phyloP scores from a whole-genome alignment of 2,329 filamentous ascomycete genomes.

The Penicillium sp. region DNA sequence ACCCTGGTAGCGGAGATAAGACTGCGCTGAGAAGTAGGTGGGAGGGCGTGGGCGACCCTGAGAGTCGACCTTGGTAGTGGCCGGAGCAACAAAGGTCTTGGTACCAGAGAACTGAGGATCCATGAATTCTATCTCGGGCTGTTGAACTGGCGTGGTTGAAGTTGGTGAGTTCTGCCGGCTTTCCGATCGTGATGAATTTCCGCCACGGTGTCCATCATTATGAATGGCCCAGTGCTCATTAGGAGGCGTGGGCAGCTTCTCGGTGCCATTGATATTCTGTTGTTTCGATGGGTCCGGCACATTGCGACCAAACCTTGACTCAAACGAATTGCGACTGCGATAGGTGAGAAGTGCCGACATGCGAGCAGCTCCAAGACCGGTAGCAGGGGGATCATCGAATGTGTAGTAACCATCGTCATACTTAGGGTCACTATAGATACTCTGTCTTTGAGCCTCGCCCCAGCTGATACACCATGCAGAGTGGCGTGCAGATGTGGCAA shows the following conservation, averaged over 20 bases:
- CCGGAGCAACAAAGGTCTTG: slow-evolving; percentile 52
- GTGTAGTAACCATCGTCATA: slow-evolving; percentile 96
- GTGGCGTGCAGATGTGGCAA: slow-evolving; percentile 60
- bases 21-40: slow-evolving; percentile 98
- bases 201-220: slow-evolving; percentile 76
- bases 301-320: slow-evolving; percentile 91
- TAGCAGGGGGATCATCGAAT: slow-evolving; percentile 81
- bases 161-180: slow-evolving; percentile 39
- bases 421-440: slow-evolving; percentile 96
- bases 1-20: slow-evolving; percentile 94
- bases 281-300: slow-evolving; percentile 81
- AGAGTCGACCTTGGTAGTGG: slow-evolving; percentile 26
- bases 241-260: slow-evolving; percentile 63
- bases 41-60: slow-evolving; percentile 53
- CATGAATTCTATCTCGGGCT: slow-evolving; percentile 45
- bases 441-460: slow-evolving; percentile 62
- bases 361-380: slow-evolving; percentile 88
- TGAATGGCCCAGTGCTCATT: slow-evolving; percentile 79
- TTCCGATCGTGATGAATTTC: slow-evolving; percentile 55
- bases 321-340: slow-evolving; percentile 94
- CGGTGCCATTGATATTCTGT: slow-evolving; percentile 77
- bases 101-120: slow-evolving; percentile 76
- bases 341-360: slow-evolving; percentile 98
- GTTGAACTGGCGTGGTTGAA: slow-evolving; percentile 17
- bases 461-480: slow-evolving; percentile 64